Evolutionary conservation across 345 rosid species (phyloP), one percentile per base, ranked within the genome.

Genomic region (Diplotaxis tenuifolia): DNA sequence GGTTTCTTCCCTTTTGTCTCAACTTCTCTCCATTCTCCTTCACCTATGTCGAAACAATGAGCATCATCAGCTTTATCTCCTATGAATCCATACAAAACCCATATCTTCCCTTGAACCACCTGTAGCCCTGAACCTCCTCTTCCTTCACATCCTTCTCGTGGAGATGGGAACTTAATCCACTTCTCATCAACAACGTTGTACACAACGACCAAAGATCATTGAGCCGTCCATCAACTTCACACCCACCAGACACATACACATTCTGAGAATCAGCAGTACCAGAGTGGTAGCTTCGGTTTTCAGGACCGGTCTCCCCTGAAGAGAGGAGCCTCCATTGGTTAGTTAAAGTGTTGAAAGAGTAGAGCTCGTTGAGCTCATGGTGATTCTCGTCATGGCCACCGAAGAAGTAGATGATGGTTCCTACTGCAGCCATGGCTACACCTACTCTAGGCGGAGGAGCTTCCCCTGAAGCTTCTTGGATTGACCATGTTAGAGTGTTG

Each of bases 391-490:
- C 98, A 53, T 94, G 80, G 11, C 98, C 97, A 12, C 98, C 97
- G 65, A 93, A 91, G 22, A 93, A 84, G 36, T 86, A 88, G 64
- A 88, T 84, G 68, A 81, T 83, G 18, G 62, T 16, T 5, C 87
- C 90, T 0, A 89, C 86, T 0, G 91, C 74, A 15, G 93, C 90
- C 96, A 91, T 91, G 4, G 86, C 82, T 77, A 93, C 98, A 0
- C 98, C 98, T 0, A 93, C 96, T 2, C 97, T 91, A 4, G 93
- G 96, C 11, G 97, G 98, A 11, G 97, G 97, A 52, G 84, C 58
- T 4, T 89, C 87, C 0, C 91, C 97, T 5, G 91, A 81, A 61
- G 77, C 85, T 9, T 77, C 76, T 0, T 84, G 87, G 55, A 87
- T 65, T 0, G 94, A 84, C 98, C 96, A 91, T 11, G 92, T 79